A percentile compares a stretch with the other conserved stretches of the same genome.
These are phyloP conservation scores for Capillidium rhysosporum DNA, from an alignment of 371 early-diverging fungal species.

Conservation along the genomic window DNA sequence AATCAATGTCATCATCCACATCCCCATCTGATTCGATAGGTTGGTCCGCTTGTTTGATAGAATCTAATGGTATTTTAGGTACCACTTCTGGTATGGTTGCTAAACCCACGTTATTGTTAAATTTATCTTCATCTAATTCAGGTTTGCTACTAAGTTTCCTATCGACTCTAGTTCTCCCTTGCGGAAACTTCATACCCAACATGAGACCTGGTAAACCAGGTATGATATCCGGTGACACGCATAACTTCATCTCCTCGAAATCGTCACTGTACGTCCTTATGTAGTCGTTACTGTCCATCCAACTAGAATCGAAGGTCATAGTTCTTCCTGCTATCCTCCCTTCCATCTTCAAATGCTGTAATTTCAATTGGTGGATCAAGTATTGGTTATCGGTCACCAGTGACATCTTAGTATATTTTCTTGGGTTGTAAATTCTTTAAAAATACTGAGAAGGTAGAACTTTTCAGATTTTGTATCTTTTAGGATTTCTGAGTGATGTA, in stretches of 20 bases:
- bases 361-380: slow-evolving; percentile 53
- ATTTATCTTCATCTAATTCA: slow-evolving; percentile 8
- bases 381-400: slow-evolving; percentile 49
- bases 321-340: slow-evolving; percentile 50
- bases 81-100: not conserved
- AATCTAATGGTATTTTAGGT: not conserved
- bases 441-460: not conserved
- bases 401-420: no score
- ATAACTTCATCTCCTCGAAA: slow-evolving; percentile 48
- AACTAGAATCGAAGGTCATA: slow-evolving; percentile 38
- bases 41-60: slow-evolving; percentile 9
- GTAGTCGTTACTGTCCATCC: slow-evolving; percentile 48
- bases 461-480: no score
- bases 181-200: not conserved
- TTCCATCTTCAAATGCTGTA: slow-evolving; percentile 45
- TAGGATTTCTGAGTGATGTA: no score
- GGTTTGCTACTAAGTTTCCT: not conserved
- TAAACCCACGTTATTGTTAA: not conserved
- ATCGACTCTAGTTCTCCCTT: not conserved
- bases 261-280: slow-evolving; percentile 45
- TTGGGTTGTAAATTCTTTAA: not conserved
- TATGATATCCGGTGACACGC: slow-evolving; percentile 33
- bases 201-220: slow-evolving; percentile 1
- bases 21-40: slow-evolving; percentile 7
- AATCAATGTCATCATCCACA: slow-evolving; percentile 27